These are phyloP conservation scores for Aspergillus hortae DNA, from an alignment of 2,329 filamentous ascomycete species.

Conservation along the genomic window DNA sequence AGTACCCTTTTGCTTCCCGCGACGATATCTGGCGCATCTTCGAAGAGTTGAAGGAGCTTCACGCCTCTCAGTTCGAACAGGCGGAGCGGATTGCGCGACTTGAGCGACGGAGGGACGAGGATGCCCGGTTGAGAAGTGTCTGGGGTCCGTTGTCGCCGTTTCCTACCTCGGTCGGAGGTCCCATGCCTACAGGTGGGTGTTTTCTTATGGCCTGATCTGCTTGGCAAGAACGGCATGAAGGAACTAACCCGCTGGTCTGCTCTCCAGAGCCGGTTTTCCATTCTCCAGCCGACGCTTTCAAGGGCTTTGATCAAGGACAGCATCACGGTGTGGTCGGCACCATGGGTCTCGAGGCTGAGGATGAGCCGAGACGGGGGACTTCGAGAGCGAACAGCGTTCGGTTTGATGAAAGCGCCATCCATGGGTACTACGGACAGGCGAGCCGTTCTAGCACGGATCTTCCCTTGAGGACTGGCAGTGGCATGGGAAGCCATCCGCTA, in stretches of 20 bases:
- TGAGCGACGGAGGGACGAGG: conserved; percentile 61
- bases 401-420: conserved; percentile 92
- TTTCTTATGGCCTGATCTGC: background rate
- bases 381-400: conserved; percentile 96
- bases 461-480: conserved; percentile 72
- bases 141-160: conserved; percentile 86
- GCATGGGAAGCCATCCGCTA: conserved; percentile 73
- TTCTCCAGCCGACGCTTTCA: conserved; percentile 78
- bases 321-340: conserved; percentile 74
- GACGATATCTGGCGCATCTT: conserved; percentile 64
- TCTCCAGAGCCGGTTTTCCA: conserved; percentile 71
- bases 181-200: conserved; percentile 76
- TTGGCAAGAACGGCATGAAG: background rate
- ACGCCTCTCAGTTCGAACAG: conserved; percentile 59
- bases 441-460: conserved; percentile 82
- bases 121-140: conserved; percentile 70
- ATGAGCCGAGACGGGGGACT: conserved; percentile 78
- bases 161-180: conserved; percentile 76
- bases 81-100: conserved; percentile 58
- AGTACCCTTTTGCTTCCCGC: conserved; percentile 61
- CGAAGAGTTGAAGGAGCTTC: conserved; percentile 59
- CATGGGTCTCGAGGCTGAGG: conserved; percentile 80
- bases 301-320: conserved; percentile 80
- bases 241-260: background rate
- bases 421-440: conserved; percentile 82